These are phyloP conservation scores for Penicillium hordei DNA, from an alignment of 2,329 filamentous ascomycete species.

Conservation along the genomic window DNA sequence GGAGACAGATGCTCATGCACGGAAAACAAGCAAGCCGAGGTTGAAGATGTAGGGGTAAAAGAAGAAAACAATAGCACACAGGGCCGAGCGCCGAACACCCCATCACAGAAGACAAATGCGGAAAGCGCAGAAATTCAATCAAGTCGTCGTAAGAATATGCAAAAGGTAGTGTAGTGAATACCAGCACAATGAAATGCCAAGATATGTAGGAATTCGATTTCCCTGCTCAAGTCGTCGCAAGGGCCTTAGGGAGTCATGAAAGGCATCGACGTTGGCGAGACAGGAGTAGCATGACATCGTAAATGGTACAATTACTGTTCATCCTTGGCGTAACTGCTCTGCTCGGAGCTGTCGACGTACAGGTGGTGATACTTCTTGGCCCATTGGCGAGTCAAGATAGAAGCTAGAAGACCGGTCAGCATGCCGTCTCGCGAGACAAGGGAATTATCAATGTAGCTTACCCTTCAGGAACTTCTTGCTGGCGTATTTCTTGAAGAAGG, in stretches of 20 bases:
- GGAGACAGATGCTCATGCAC: conserved; percentile 27
- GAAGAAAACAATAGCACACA: conserved; percentile 24
- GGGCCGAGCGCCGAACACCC: conserved; percentile 37
- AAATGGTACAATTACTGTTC: conserved; percentile 31
- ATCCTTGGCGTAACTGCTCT: conserved; percentile 36
- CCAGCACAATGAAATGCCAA: conserved; percentile 45
- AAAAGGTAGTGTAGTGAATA: conserved; percentile 40
- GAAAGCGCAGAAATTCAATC: conserved; percentile 35
- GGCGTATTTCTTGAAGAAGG: conserved; percentile 99
- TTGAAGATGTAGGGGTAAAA: conserved; percentile 19
- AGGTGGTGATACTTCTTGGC: conserved; percentile 70
- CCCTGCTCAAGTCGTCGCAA: conserved; percentile 25
- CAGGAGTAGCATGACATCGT: conserved; percentile 29
- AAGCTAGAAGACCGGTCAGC: conserved; percentile 59
- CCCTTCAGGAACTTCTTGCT: conserved; percentile 99
- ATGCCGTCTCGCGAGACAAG: background rate
- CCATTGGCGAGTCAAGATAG: conserved; percentile 88
- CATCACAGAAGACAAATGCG: conserved; percentile 36
- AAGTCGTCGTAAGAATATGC: conserved; percentile 43
- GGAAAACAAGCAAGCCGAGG: conserved; percentile 19
- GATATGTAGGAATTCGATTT: conserved; percentile 37
- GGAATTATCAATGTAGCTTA: conserved; percentile 47
- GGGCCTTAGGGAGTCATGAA: conserved; percentile 27
- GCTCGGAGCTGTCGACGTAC: conserved; percentile 39
- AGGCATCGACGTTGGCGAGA: conserved; percentile 22